Evolutionary conservation across 768 basidiomycete genomes (phyloP), one percentile per base, ranked within the genome.

Genomic region (Tulasnella sp.): DNA sequence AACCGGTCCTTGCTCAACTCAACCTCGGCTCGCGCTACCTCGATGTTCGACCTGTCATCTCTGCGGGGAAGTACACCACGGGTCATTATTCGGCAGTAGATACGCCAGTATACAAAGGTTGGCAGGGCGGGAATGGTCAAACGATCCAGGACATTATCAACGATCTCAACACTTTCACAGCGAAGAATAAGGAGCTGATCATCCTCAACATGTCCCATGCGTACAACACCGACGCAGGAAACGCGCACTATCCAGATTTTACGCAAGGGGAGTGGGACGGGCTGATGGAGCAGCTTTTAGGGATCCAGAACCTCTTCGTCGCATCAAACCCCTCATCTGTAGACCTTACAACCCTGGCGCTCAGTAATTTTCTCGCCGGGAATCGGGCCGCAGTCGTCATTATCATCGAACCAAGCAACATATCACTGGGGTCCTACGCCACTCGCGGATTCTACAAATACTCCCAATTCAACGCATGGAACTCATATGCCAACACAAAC

Each of bases 201-300:
- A 60, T 60, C 51, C 47, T 60, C 9, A 50, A 53, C n/a, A 21
- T 60, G 49, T 51, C 30, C 32, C 49, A 50, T 43, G 32, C 34
- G 21, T 30, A 32, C 26, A 60, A 60, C 58, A 60, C 51, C 52
- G 44, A 60, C 49, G 26, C n/a, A 19, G 51, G 43, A n/a, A 15
- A 19, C 15, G 19, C 42, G 42, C n/a, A n/a, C n/a, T 53, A 60
- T 42, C 58, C 32, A 10, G 21, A 23, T 19, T 30, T 60, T 10
- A 60, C 34, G 49, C 58, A 60, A 43, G 51, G 38, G 8, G 58
- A 60, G 53, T 60, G 58, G 58, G 43, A 60, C 49, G 21, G 11
- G 19, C 58, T 60, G 11, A 38, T 30, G 49, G 41, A n/a, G 10
- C 15, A 50, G 13, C 58, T 51, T n/a, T 10, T 10, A 17, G 19